Base-by-base conservation (phyloP, 306 rosid species). In the Fragaria vesca region DNA sequence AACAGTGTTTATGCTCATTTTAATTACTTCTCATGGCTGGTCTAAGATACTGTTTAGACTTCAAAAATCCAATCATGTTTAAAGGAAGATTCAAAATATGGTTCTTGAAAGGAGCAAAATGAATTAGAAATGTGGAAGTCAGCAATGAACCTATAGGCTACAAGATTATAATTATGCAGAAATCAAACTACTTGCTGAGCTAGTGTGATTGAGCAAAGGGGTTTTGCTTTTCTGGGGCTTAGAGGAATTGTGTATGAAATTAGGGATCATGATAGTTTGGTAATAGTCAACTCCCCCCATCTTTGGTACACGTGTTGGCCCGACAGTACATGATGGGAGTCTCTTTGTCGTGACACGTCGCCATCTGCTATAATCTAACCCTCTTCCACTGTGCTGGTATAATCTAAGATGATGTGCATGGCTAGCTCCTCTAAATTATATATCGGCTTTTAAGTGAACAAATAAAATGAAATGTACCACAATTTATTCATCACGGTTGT, bases 301-400 rank as follows among this genome's bases (percentile, higher is more conserved):
- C 73, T 63, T 84, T 30, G 72, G 47, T 72, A 81, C 93, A 90
- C 93, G 90, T 86, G 88, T 80, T 83, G 82, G 58, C 75, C 88
- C 88, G 93, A 85, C 91, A 87, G 4, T 36, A 38, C 62, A 78
- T 87, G 73, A 87, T 87, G 88, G 75, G 84, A 71, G 62, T 77
- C 61, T 8, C 86, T 69, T 72, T 88, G 85, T 87, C 86, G 85
- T 83, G 86, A 80, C 78, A 70, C 83, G 76, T 87, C 69, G 84
- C 82, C 79, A 73, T 57, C 62, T 54, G 75, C 54, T 1, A 34
- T 17, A 47, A 78, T 45, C 79, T 63, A 69, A 72, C 62, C 32
- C 71, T 1, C 20, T 16, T 73, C 57, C 50, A 57, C 26, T 52
- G 66, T 76, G 71, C 45, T 76, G 75, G 67, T 48, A 68, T 73